phyloP scores from a whole-genome alignment of 129 eudicot genomes.

The Helichrysum umbraculigerum region DNA sequence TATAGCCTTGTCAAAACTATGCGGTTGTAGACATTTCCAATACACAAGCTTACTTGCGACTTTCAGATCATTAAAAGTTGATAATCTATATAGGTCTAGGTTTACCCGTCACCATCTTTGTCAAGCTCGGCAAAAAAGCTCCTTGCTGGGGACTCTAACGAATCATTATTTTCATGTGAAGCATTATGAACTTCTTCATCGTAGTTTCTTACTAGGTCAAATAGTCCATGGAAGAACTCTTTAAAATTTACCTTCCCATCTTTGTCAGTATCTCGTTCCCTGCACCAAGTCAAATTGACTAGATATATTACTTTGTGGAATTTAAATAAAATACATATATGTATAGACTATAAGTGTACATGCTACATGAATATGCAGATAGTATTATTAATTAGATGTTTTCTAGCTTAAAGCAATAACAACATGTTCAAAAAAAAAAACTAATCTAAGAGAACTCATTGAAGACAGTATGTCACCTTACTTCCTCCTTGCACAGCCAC shows the following conservation, averaged over 20 bases:
- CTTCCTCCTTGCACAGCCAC: constrained; percentile 99
- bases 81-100: neutral
- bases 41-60: constrained; percentile 1
- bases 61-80: neutral
- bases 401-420: neutral
- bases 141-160: constrained; percentile 71
- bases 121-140: constrained; percentile 85
- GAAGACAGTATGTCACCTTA: constrained; percentile 53
- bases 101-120: constrained; percentile 91
- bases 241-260: constrained; percentile 89
- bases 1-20: neutral
- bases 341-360: neutral
- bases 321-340: neutral
- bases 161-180: constrained; percentile 51
- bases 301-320: neutral
- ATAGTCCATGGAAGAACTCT: constrained; percentile 93
- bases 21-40: neutral
- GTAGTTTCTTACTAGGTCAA: constrained; percentile 82
- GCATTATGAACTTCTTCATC: constrained; percentile 70
- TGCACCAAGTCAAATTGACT: constrained; percentile 22
- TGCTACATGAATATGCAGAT: neutral
- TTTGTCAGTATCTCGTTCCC: constrained; percentile 95
- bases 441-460: constrained; percentile 5
- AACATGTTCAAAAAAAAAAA: neutral
- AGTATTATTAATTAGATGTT: neutral